A percentile compares a stretch with the other conserved stretches of the same genome.
These are phyloP conservation scores for Arctium lappa DNA, from an alignment of 129 eudicot species.

Conservation along the genomic window DNA sequence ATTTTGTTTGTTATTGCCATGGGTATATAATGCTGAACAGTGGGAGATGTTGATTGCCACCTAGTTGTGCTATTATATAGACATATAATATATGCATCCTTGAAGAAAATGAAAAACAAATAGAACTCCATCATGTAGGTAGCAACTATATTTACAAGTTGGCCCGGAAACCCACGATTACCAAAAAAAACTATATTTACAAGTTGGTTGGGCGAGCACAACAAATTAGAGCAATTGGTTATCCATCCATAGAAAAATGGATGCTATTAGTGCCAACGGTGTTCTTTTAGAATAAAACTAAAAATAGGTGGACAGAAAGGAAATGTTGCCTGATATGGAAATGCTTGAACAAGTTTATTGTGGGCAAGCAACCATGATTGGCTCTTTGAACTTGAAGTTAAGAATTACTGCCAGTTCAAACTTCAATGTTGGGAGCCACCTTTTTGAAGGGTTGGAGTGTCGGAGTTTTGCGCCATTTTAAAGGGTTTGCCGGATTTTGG, in stretches of 20 bases:
- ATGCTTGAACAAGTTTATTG: not conserved
- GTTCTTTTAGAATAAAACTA: not conserved
- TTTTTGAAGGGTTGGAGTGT: no score
- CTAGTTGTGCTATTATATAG: not conserved
- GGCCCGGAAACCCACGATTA: no score
- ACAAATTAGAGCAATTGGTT: not conserved
- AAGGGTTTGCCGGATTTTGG: no score
- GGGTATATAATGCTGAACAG: not conserved
- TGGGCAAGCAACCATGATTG: not conserved
- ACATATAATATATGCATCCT: not conserved
- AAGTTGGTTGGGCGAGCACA: not conserved
- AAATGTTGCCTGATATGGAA: no score
- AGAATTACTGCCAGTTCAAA: not conserved
- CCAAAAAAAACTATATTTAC: no score
- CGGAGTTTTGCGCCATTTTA: no score
- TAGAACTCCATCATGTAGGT: not conserved
- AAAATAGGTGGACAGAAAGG: not conserved
- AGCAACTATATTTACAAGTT: not conserved
- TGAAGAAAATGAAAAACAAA: not conserved
- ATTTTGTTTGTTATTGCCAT: conserved; percentile 6
- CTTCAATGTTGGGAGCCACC: not conserved
- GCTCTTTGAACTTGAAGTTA: not conserved
- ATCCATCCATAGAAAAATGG: not conserved
- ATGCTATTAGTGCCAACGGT: not conserved
- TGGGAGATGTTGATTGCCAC: not conserved